Base-by-base conservation (phyloP, 2,329 filamentous ascomycete species). In the Fusarium marasasianum region DNA sequence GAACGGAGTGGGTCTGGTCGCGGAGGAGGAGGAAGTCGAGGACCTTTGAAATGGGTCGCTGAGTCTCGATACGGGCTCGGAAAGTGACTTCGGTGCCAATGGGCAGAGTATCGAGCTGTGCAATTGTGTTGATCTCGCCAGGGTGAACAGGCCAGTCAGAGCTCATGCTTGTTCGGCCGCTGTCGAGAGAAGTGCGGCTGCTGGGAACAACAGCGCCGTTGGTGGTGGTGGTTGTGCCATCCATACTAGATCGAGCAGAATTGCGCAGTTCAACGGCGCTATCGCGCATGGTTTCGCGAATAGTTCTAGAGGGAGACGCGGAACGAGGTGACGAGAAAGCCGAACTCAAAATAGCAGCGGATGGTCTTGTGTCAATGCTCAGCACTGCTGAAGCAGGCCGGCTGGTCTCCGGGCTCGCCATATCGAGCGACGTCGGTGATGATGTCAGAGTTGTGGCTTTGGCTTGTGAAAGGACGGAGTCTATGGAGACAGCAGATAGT, bases 1-100 rank as follows among this genome's bases (percentile, higher is more conserved):
- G 95, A 58, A 98, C 90, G 31, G 94, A 96, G 74, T 89, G 87
- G 18, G 93, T 91, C 83, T 95, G 93, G 83, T 98, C 94, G 63
- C 95, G 92, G 79, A 98, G 92, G 66, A 97, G 89, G 48, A 98
- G 85, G 82, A 98, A 98, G 77, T 94, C 93, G 40, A 98, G 87
- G 75, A 93, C 92, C 76, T 93, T 89, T 80, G 94, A 96, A 84
- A 98, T 89, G 76, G 92, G 92, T 53, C 95, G 91, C 66, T 96
- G 87, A 64, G 95, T 94, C 72, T 83, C 78, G 45, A 84, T 83
- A 53, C 83, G 81, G 43, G 83, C 84, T 63, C 84, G 80, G 68
- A 85, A 85, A 59, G 81, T 84, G 55, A 85, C 82, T 55, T 83
- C 81, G 24, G 81, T 82, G 48, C 83, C 83, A 17, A 83, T 62